phyloP scores from a whole-genome alignment of 768 basidiomycete genomes.

The Rossbeevera mucosa region DNA sequence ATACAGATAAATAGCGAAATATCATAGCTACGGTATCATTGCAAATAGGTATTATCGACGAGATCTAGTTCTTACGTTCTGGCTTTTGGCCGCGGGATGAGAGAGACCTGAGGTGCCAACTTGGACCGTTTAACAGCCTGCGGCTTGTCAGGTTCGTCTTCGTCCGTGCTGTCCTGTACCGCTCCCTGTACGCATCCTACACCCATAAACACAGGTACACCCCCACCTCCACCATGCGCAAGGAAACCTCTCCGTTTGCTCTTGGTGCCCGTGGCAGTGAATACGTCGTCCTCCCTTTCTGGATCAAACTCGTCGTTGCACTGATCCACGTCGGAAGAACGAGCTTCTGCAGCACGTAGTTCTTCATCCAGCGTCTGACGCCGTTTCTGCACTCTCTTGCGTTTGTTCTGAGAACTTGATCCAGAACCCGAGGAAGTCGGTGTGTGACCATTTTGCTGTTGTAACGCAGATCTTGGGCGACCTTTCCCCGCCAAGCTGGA shows the following conservation, averaged over 20 bases:
- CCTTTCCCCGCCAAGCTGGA: conserved; percentile 15
- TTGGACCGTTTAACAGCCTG: conserved; percentile 7
- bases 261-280: conserved; percentile 51
- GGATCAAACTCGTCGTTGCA: conserved; percentile 35
- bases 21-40: background rate
- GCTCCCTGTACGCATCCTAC: conserved; percentile 62
- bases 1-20: conserved; percentile 19
- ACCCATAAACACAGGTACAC: conserved; percentile 66
- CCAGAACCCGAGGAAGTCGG: conserved; percentile 8
- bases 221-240: conserved; percentile 72
- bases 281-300: conserved; percentile 44
- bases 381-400: conserved; percentile 24
- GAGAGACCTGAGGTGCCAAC: conserved; percentile 12
- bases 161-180: conserved; percentile 26
- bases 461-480: conserved; percentile 7
- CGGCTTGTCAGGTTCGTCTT: background rate
- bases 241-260: conserved; percentile 58
- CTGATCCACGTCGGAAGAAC: conserved; percentile 29
- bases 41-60: conserved; percentile 8
- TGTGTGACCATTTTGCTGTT: background rate
- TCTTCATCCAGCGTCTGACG: conserved; percentile 67
- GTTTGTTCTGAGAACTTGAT: conserved; percentile 15
- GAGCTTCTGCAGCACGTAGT: conserved; percentile 43
- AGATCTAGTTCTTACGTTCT: conserved; percentile 1
- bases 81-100: conserved; percentile 25